phyloP scores from a whole-genome alignment of 2,329 filamentous ascomycete genomes.

The Neocucurbitaria cava region DNA sequence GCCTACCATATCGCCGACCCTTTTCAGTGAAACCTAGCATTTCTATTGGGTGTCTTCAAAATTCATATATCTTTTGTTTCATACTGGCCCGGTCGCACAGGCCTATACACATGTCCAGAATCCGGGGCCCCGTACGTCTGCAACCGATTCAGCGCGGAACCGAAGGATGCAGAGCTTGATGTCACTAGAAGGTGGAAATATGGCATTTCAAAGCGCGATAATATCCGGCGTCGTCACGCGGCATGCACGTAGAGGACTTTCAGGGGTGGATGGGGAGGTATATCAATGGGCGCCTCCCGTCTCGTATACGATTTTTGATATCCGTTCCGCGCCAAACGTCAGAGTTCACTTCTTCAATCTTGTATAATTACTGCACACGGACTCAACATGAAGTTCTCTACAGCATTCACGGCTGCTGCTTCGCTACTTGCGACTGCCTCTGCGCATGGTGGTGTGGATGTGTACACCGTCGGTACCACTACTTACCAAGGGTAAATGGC shows the following conservation, averaged over 20 bases:
- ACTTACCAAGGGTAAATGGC: conserved; percentile 31
- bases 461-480: conserved; percentile 32
- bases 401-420: conserved; percentile 20
- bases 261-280: conserved; percentile 6
- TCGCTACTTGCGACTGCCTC: conserved; percentile 28
- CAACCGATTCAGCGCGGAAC: conserved; percentile 10
- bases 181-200: conserved; percentile 3
- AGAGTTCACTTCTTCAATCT: conserved; percentile 1
- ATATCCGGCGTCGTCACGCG: conserved; percentile 18
- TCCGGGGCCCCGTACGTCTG: conserved; percentile 13
- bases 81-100: conserved; percentile 15
- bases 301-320: not conserved
- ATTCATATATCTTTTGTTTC: conserved; percentile 4
- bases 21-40: conserved; percentile 3
- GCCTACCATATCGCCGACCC: conserved; percentile 14
- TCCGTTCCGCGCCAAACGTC: not conserved
- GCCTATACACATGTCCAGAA: conserved; percentile 13
- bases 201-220: not conserved
- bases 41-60: conserved; percentile 3
- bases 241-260: not conserved
- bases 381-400: conserved; percentile 30
- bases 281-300: conserved; percentile 8
- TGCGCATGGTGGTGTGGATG: conserved; percentile 39
- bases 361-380: not conserved
- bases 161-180: conserved; percentile 1